Percentiles rank a stretch among this genome's conserved stretches.
phyloP scores from a whole-genome alignment of 1,284 basidiomycete species.

The Takashimella koratensis region DNA sequence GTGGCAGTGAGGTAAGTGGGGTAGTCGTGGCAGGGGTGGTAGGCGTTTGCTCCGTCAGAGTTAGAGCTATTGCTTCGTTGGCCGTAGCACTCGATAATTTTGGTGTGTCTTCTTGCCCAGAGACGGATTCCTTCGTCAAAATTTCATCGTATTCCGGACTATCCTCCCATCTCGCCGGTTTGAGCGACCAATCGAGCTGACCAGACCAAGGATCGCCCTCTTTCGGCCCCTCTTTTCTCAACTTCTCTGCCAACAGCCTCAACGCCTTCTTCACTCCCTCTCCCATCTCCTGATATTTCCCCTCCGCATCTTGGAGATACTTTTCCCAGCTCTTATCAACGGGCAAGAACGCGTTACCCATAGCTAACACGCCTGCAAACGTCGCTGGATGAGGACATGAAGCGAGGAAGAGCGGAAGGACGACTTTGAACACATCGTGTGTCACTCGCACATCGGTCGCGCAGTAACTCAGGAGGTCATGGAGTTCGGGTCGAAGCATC shows the following conservation, averaged over 20 bases:
- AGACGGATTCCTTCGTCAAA: background rate
- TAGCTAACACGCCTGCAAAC: slow-evolving; percentile 84
- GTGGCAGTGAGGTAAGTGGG: slow-evolving; percentile 1
- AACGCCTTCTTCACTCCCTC: slow-evolving; percentile 65
- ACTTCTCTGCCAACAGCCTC: slow-evolving; percentile 60
- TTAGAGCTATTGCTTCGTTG: too few species aligned
- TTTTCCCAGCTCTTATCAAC: slow-evolving; percentile 85
- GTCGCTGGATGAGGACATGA: slow-evolving; percentile 91
- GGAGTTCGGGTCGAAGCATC: slow-evolving; percentile 65
- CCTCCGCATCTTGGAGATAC: slow-evolving; percentile 75
- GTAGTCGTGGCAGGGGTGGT: slow-evolving; percentile 2
- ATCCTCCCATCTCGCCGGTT: slow-evolving; percentile 62
- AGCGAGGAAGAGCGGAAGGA: slow-evolving; percentile 77
- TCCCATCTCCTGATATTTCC: slow-evolving; percentile 71
- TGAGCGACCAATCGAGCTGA: slow-evolving; percentile 95
- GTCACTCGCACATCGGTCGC: slow-evolving; percentile 80
- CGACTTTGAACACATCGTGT: slow-evolving; percentile 72
- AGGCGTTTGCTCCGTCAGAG: background rate
- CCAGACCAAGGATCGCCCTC: slow-evolving; percentile 77
- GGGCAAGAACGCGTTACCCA: slow-evolving; percentile 88
- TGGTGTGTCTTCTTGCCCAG: background rate
- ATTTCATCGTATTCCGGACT: slow-evolving; percentile 2
- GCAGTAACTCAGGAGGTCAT: slow-evolving; percentile 83
- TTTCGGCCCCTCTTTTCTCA: slow-evolving; percentile 61
- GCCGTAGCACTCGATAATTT: background rate